Percentiles rank a stretch among this genome's conserved stretches.
These are phyloP conservation scores for Sequoia sempervirens DNA, from an alignment of 75 land plant species.

Conservation along the genomic window DNA sequence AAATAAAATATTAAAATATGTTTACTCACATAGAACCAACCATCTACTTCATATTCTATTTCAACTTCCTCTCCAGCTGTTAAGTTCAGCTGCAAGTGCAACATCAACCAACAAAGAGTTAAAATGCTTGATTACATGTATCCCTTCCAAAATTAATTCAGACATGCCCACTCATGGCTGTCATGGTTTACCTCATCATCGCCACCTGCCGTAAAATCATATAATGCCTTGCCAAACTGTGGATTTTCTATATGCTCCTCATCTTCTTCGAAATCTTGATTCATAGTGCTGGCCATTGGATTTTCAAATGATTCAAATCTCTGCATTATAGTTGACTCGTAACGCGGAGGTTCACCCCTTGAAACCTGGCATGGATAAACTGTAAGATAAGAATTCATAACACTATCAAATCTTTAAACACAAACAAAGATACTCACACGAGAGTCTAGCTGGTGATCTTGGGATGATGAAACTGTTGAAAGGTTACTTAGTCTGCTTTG, in stretches of 20 bases:
- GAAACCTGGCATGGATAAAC: background rate
- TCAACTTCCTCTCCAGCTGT: slow-evolving; percentile 96
- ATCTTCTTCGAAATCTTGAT: slow-evolving; percentile 38
- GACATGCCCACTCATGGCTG: background rate
- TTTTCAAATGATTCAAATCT: slow-evolving; percentile 72
- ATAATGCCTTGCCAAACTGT: slow-evolving; percentile 81
- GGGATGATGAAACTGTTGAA: slow-evolving; percentile 13
- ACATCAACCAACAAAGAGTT: background rate
- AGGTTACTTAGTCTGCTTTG: slow-evolving; percentile 13
- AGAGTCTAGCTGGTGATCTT: slow-evolving; percentile 13
- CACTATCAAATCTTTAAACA: background rate
- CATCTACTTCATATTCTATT: slow-evolving; percentile 99
- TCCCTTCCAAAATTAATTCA: background rate
- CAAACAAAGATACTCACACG: background rate
- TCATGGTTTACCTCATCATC: slow-evolving; percentile 85
- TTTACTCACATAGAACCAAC: slow-evolving; percentile 88
- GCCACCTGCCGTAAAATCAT: slow-evolving; percentile 99
- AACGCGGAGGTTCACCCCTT: slow-evolving; percentile 59
- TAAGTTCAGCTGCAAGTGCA: slow-evolving; percentile 77
- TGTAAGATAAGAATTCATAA: background rate
- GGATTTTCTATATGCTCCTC: slow-evolving; percentile 53
- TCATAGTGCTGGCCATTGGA: slow-evolving; percentile 47
- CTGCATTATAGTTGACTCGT: slow-evolving; percentile 34
- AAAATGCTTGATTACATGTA: slow-evolving; percentile 1
- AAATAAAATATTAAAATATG: background rate